phyloP scores from a whole-genome alignment of 2,329 filamentous ascomycete species.

The Colletotrichum lentis region DNA sequence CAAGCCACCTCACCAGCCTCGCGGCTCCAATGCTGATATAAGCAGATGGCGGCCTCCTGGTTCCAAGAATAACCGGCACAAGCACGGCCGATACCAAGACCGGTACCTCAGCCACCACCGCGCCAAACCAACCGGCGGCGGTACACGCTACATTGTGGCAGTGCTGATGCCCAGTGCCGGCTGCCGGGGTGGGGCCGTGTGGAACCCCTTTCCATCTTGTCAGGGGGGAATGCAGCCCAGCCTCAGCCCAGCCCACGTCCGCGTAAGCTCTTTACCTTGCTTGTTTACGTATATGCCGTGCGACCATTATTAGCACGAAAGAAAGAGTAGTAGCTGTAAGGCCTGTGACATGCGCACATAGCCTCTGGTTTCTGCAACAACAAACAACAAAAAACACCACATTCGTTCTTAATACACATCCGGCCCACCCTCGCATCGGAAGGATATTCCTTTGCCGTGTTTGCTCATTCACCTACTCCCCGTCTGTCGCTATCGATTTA shows the following conservation, averaged over 20 bases:
- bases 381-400: background rate
- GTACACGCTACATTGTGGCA: constrained; percentile 29
- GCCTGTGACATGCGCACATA: background rate
- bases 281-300: constrained; percentile 28
- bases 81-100: background rate
- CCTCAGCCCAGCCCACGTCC: constrained; percentile 36
- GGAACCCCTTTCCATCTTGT: constrained; percentile 24
- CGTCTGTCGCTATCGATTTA: constrained; percentile 15
- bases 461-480: constrained; percentile 2
- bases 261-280: constrained; percentile 28
- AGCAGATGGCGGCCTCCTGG: background rate
- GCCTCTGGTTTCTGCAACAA: background rate
- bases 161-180: constrained; percentile 22
- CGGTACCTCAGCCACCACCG: constrained; percentile 3
- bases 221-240: constrained; percentile 33
- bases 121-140: constrained; percentile 15
- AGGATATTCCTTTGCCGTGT: constrained; percentile 2
- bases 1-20: constrained; percentile 3
- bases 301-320: constrained; percentile 32
- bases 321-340: background rate
- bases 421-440: background rate
- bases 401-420: background rate
- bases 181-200: constrained; percentile 17
- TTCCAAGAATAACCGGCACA: constrained; percentile 2
- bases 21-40: background rate